Base-by-base conservation (phyloP, 768 basidiomycete genomes). In the Paxillus ammoniavirescens region DNA sequence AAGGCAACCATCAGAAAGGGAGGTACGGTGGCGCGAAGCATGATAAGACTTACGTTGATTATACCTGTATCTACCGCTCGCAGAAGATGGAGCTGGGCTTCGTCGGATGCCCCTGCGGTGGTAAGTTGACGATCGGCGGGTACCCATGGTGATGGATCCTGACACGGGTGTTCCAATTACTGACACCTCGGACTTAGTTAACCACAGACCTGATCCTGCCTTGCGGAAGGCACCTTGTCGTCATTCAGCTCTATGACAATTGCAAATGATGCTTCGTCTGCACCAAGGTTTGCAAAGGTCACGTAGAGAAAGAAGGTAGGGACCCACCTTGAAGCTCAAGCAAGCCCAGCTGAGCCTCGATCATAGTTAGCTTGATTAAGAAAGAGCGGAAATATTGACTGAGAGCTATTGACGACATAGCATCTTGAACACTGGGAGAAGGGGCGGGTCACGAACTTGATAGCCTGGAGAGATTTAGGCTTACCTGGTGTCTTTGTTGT, bases 41-140 rank as follows among this genome's bases (percentile, higher is more conserved):
- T 12, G 54, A 44, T 5, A 18, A 45, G 31, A 61, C 82, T 62
- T 64, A 86, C 91, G 64, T 87, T 90, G 48, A 93, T 81, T 42
- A 93, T 81, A 3, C 91, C 91, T 1, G 91, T 93, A 60, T 91
- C 89, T 7, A 93, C 88, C 12, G 86, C 86, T 21, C 91, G 79
- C 49, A 93, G 71, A 73, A 91, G 78, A 60, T 89, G 84, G 15
- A 90, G 71, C 65, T 91, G 85, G 26, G 87, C 81, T 37, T 81
- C 69, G 30, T 88, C 83, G n/a, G 82, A 75, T 14, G 76, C 72
- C 13, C 82, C 88, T 14, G 77, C 59, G 8, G 90, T 91, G 10
- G 91, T 90, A 53, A 90, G 82, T 56, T 83, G 78, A 23, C 72
- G 70, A 41, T 82, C 76, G 21, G 91, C 88, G 1, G 89, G 91